Evolutionary conservation across 352 stramenopile genomes (phyloP), one percentile per base, ranked within the genome.

Genomic region (Globisporangium splendens): DNA sequence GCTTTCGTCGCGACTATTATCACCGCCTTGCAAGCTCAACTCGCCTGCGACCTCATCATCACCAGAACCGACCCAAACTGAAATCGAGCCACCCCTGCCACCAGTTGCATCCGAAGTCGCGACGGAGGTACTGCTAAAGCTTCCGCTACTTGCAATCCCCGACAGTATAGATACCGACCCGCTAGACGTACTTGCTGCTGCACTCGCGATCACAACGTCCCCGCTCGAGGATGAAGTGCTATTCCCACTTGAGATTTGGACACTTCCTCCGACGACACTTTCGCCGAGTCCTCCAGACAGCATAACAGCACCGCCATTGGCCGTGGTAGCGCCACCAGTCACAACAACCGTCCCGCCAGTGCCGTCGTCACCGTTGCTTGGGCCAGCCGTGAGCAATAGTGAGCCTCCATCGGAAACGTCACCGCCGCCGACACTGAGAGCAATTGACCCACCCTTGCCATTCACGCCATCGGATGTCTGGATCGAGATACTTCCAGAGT

Each of bases 401-500:
- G 39, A 38, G 1, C 48, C 56, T 13, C 47, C 47, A 2, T 44
- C n/a, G 21, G 13, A 8, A 8, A 48, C 49, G 38, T 48, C 20
- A 24, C 48, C 35, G 12, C 50, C 57, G 13, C 69, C 69, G 20
- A 61, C 44, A 14, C 50, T 68, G 1, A 70, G 21, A 15, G 39
- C 21, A 33, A 79, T 63, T 0, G 63, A 62, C 22, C 70, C 70
- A 38, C 61, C 61, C 35, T 56, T 69, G 8, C 70, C 68, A 35
- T 59, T 49, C 7, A 31, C 47, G 28, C 61, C 65, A 31, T 64
- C 50, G 11, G 63, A 67, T 15, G 68, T 78, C 44, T 59, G 20
- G 2, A 81, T 43, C 14, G 41, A 57, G 51, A 81, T 66, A 13
- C 54, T 48, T 8, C 72, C 72, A 21, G 44, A 68, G 17, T 65